A percentile compares a stretch with the other conserved stretches of the same genome.
Evolutionary conservation across 208 protist genomes (phyloP).

Genomic region (Acanthamoeba triangularis): DNA sequence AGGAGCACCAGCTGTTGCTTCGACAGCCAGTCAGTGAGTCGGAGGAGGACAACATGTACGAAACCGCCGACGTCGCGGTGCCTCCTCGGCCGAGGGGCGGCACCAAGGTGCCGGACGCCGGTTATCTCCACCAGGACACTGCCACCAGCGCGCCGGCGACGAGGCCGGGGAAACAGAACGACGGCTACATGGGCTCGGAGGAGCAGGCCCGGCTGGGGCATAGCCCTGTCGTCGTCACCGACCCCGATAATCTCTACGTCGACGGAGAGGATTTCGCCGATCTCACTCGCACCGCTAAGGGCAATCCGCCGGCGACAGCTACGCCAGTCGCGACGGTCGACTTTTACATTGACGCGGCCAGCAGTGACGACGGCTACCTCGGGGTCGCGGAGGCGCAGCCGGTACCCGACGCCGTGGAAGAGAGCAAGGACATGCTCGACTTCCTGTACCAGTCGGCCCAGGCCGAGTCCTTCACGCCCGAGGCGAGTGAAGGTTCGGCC

Average conservation of each 20-base stretch:
- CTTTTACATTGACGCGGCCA: not conserved
- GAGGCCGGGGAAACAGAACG: not conserved
- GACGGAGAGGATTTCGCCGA: not conserved
- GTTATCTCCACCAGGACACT: not conserved
- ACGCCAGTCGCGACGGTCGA: not conserved
- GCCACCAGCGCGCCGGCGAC: no score
- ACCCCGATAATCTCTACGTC: not conserved
- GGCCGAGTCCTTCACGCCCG: not conserved
- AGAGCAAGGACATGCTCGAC: not conserved
- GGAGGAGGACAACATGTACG: not conserved
- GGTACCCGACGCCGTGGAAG: no score
- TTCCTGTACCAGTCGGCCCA: not conserved
- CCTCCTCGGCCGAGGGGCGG: not conserved
- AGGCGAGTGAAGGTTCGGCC: not conserved
- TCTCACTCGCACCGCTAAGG: not conserved
- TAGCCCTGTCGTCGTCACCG: not conserved
- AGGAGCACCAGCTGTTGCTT: not conserved
- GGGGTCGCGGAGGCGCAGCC: not conserved
- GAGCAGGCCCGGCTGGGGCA: not conserved
- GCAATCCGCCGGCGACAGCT: not conserved
- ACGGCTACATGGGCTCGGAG: not conserved
- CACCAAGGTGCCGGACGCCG: not conserved
- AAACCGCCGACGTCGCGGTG: not conserved
- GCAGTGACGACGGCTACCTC: not conserved
- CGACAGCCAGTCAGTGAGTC: no score